Evolutionary conservation across 805 yeast genomes (phyloP).

Genomic region (Saturnispora besseyi): DNA sequence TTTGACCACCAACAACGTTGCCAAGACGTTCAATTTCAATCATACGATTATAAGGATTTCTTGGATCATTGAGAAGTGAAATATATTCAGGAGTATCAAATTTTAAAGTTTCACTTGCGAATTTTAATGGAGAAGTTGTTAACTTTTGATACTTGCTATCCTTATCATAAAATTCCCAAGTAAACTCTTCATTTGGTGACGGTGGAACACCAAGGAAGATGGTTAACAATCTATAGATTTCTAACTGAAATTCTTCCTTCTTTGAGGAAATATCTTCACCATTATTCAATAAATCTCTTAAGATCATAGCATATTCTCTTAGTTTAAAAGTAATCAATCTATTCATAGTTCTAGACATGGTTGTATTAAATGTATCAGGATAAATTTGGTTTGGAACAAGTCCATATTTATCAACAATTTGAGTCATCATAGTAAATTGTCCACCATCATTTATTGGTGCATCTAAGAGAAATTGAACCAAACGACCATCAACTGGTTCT

Average conservation of each 20-base stretch:
- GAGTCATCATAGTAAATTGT: slow-evolving; percentile 76
- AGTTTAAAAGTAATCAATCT: slow-evolving; percentile 56
- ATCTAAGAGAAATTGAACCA: slow-evolving; percentile 53
- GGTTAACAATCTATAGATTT: slow-evolving; percentile 55
- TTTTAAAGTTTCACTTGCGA: slow-evolving; percentile 46
- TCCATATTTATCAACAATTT: slow-evolving; percentile 73
- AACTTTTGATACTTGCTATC: slow-evolving; percentile 42
- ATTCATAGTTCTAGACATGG: slow-evolving; percentile 46
- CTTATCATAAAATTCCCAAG: slow-evolving; percentile 71
- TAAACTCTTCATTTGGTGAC: slow-evolving; percentile 53
- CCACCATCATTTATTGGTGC: slow-evolving; percentile 81
- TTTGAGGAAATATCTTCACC: slow-evolving; percentile 32
- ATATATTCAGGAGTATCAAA: slow-evolving; percentile 45
- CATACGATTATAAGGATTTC: slow-evolving; percentile 56
- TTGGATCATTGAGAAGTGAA: slow-evolving; percentile 74
- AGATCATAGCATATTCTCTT: slow-evolving; percentile 66
- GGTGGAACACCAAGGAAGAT: slow-evolving; percentile 76
- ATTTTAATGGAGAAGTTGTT: slow-evolving; percentile 55
- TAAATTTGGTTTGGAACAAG: slow-evolving; percentile 63
- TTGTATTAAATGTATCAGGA: slow-evolving; percentile 57
- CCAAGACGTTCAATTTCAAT: slow-evolving; percentile 68
- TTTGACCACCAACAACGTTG: slow-evolving; percentile 62
- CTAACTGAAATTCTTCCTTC: slow-evolving; percentile 39
- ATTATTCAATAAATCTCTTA: slow-evolving; percentile 40
- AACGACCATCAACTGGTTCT: slow-evolving; percentile 59